phyloP scores from a whole-genome alignment of 768 basidiomycete genomes.

The Suillus paluster region DNA sequence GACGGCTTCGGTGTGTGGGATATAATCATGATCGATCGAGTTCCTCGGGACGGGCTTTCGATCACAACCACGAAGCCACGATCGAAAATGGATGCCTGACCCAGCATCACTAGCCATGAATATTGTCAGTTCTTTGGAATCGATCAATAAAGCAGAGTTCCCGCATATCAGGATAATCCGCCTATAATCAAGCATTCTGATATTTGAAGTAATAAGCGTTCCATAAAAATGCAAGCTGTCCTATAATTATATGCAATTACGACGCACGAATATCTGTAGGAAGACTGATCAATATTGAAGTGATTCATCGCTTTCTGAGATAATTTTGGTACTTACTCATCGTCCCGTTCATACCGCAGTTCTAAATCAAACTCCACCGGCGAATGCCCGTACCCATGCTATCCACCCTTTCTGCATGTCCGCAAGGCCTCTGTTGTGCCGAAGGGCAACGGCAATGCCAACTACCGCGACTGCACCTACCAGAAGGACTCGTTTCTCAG shows the following conservation, averaged over 20 bases:
- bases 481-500: slow-evolving; percentile 44
- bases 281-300: neutral
- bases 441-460: slow-evolving; percentile 66
- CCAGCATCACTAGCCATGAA: neutral
- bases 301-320: neutral
- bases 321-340: neutral
- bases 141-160: neutral
- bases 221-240: neutral
- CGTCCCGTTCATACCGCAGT: neutral
- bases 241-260: neutral
- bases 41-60: neutral
- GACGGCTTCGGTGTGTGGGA: neutral
- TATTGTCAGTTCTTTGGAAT: neutral
- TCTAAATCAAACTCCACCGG: neutral
- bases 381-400: neutral
- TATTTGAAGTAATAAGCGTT: neutral
- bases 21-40: neutral
- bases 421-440: neutral
- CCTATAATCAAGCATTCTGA: neutral
- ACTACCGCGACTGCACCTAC: slow-evolving; percentile 71
- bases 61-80: neutral
- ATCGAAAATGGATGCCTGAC: neutral
- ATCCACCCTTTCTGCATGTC: neutral
- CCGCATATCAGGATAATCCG: neutral
- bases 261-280: neutral